phyloP scores from a whole-genome alignment of 31 red algal genomes.

The Bonnemaisonia californica region DNA sequence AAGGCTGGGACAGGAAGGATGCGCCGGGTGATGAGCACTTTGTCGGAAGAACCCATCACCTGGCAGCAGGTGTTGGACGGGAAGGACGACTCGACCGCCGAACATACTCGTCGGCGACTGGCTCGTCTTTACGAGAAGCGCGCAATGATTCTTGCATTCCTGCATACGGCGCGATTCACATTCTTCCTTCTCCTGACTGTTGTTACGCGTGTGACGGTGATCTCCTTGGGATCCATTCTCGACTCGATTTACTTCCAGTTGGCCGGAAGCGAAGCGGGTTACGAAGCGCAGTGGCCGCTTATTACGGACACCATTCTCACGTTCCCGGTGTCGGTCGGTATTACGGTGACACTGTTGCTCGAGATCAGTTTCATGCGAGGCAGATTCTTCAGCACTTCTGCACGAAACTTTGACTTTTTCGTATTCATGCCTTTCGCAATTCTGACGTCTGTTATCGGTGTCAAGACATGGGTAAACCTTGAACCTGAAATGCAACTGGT shows the following conservation, averaged over 20 bases:
- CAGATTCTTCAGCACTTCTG: constrained; percentile 19
- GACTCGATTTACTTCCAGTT: not conserved
- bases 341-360: constrained; percentile 4
- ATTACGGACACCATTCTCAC: not conserved
- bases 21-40: not conserved
- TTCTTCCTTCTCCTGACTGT: constrained; percentile 4
- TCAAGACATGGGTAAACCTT: not conserved
- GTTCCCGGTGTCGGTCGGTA: not conserved
- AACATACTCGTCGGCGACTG: not conserved
- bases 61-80: not conserved
- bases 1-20: not conserved
- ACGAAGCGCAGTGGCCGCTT: not conserved
- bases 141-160: not conserved
- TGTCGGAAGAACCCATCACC: not conserved
- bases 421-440: constrained; percentile 22
- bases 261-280: too few species aligned
- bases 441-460: not conserved
- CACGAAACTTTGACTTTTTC: constrained; percentile 28
- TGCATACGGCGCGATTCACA: constrained; percentile 10
- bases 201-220: not conserved
- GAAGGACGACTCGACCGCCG: not conserved
- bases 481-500: not conserved
- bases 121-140: not conserved
- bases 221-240: not conserved
- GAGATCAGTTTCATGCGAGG: constrained; percentile 20